phyloP scores from a whole-genome alignment of 371 early-diverging fungal species.

The Capillidium heterosporum region DNA sequence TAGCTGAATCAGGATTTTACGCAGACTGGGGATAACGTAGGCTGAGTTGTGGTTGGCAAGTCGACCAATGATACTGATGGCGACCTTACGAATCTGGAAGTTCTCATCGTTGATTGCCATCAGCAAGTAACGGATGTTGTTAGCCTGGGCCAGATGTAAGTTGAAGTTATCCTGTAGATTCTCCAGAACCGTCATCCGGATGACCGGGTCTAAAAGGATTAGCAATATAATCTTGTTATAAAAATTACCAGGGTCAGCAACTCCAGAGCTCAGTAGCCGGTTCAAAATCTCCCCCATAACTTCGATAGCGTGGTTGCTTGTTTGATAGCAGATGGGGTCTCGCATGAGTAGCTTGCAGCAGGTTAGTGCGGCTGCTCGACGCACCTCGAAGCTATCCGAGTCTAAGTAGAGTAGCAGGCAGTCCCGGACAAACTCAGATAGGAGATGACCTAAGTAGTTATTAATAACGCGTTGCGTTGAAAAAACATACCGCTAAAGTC shows the following conservation, averaged over 20 bases:
- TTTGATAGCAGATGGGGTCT: constrained; percentile 57
- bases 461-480: not conserved
- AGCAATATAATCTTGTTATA: not conserved
- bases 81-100: constrained; percentile 72
- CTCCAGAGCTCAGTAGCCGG: constrained; percentile 69
- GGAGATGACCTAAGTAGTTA: constrained; percentile 31
- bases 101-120: constrained; percentile 85
- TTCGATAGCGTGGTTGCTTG: constrained; percentile 66
- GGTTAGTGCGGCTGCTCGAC: constrained; percentile 76
- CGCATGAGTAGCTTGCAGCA: constrained; percentile 66
- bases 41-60: constrained; percentile 78
- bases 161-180: constrained; percentile 74
- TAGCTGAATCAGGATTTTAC: constrained; percentile 74
- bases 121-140: constrained; percentile 73
- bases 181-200: constrained; percentile 61
- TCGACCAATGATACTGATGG: constrained; percentile 74
- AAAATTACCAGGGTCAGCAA: constrained; percentile 47
- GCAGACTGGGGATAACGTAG: constrained; percentile 76
- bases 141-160: constrained; percentile 75
- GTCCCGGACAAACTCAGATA: constrained; percentile 82
- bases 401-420: constrained; percentile 72
- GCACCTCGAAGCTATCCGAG: constrained; percentile 61
- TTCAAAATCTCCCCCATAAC: constrained; percentile 80
- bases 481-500: constrained; percentile 42
- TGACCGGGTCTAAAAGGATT: constrained; percentile 30